These are phyloP conservation scores for Neonectria sp. DNA, from an alignment of 2,329 filamentous ascomycete species.

Conservation along the genomic window DNA sequence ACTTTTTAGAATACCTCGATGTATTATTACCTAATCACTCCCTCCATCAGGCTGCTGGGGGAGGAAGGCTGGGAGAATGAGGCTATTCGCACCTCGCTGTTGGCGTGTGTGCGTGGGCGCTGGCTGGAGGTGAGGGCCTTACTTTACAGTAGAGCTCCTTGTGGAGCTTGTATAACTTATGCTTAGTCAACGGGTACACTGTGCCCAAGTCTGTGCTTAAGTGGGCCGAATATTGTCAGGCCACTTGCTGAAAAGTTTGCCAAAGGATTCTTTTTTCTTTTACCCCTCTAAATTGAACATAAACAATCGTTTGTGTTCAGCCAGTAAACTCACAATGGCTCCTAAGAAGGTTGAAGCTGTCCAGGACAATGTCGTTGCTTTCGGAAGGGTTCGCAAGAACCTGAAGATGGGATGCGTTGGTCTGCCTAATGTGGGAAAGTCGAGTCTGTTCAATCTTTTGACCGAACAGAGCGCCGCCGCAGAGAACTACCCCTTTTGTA, in stretches of 20 bases:
- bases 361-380: conserved; percentile 61
- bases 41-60: too few species aligned
- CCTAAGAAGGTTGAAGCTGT: conserved; percentile 59
- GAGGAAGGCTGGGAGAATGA: too few species aligned
- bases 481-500: conserved; percentile 63
- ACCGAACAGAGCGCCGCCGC: conserved; percentile 62
- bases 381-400: conserved; percentile 61
- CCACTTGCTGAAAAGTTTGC: conserved; percentile 47
- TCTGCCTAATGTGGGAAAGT: conserved; percentile 62
- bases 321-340: conserved; percentile 51
- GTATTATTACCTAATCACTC: too few species aligned
- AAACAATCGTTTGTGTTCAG: conserved; percentile 9
- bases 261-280: conserved; percentile 31
- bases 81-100: too few species aligned
- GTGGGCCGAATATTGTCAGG: conserved; percentile 44
- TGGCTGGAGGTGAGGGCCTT: too few species aligned
- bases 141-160: too few species aligned
- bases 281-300: conserved; percentile 16
- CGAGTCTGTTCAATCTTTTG: conserved; percentile 62
- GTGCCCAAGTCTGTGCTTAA: conserved; percentile 39
- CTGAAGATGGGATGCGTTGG: conserved; percentile 64
- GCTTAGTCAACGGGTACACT: conserved; percentile 26
- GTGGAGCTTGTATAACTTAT: background rate
- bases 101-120: too few species aligned
- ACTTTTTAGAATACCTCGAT: too few species aligned